Evolutionary conservation across 352 stramenopile species (phyloP).

Genomic region (Phytophthora vignae): DNA sequence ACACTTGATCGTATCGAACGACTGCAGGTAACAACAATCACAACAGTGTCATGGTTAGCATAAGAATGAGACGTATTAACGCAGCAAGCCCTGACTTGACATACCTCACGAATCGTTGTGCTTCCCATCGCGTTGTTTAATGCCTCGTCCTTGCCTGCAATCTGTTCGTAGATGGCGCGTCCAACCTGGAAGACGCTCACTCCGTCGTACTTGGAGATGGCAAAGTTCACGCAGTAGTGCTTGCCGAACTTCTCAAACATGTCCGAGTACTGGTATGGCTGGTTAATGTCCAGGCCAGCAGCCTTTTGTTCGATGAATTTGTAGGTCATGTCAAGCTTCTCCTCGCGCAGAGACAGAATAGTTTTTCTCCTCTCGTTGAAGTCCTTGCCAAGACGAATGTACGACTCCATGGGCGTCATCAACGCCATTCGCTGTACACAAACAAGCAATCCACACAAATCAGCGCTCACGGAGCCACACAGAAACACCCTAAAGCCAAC

Average conservation of each 20-base stretch:
- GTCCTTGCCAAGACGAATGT: slow-evolving; percentile 68
- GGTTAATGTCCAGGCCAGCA: slow-evolving; percentile 55
- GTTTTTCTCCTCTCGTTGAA: slow-evolving; percentile 70
- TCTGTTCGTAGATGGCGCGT: slow-evolving; percentile 77
- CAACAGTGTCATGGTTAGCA: slow-evolving; percentile 2
- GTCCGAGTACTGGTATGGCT: slow-evolving; percentile 79
- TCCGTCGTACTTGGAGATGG: slow-evolving; percentile 77
- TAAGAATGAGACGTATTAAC: neutral
- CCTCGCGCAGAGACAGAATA: slow-evolving; percentile 67
- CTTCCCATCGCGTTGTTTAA: slow-evolving; percentile 64
- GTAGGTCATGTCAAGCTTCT: slow-evolving; percentile 84
- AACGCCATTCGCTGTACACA: slow-evolving; percentile 61
- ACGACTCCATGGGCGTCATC: slow-evolving; percentile 85
- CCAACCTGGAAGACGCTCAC: slow-evolving; percentile 70
- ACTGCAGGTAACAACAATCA: slow-evolving; percentile 27
- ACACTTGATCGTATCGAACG: slow-evolving; percentile 80
- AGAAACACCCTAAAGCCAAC: neutral
- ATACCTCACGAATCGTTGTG: slow-evolving; percentile 65
- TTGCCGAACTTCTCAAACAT: slow-evolving; percentile 88
- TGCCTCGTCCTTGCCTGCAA: slow-evolving; percentile 68
- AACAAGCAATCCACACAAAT: slow-evolving; percentile 3
- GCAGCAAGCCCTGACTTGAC: neutral
- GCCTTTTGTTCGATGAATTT: slow-evolving; percentile 84
- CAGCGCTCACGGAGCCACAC: neutral
- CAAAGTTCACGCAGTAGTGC: slow-evolving; percentile 81